These are phyloP conservation scores for Beauveria brongniartii DNA, from an alignment of 2,329 filamentous ascomycete genomes.

Conservation along the genomic window DNA sequence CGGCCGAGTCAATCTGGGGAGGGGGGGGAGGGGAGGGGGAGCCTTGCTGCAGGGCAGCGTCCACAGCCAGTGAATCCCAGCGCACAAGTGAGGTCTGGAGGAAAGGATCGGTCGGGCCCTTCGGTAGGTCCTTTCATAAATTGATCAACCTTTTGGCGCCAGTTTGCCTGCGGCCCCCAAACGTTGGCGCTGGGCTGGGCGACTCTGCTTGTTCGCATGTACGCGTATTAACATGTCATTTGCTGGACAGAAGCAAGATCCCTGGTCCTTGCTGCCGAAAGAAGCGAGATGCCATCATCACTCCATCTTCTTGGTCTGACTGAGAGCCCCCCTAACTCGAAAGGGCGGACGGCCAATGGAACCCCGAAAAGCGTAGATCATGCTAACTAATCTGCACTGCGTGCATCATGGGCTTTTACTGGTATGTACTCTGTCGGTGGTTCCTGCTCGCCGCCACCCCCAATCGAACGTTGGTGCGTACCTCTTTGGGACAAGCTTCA, in stretches of 20 bases:
- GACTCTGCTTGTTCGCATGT: too few species aligned
- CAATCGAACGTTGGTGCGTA: not conserved
- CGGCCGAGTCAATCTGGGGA: not conserved
- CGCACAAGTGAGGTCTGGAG: conserved; percentile 3
- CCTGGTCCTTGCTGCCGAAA: too few species aligned
- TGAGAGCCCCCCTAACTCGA: not conserved
- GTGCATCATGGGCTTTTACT: not conserved
- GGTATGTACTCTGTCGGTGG: not conserved
- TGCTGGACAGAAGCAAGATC: too few species aligned
- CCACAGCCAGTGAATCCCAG: not conserved
- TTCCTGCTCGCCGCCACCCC: not conserved
- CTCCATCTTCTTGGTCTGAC: too few species aligned
- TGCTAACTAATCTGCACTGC: conserved; percentile 6
- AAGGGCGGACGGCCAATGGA: not conserved
- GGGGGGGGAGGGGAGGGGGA: not conserved
- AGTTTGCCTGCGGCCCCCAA: too few species aligned
- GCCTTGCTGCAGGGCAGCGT: not conserved
- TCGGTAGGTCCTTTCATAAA: not conserved
- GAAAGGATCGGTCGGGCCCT: conserved; percentile 5
- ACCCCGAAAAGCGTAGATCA: not conserved
- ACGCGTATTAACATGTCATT: too few species aligned
- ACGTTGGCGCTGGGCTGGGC: too few species aligned
- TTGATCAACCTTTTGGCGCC: too few species aligned
- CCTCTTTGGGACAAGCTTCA: not conserved
- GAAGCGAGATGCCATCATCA: too few species aligned